Evolutionary conservation across 768 basidiomycete genomes (phyloP).

Genomic region (Boletus sp.): DNA sequence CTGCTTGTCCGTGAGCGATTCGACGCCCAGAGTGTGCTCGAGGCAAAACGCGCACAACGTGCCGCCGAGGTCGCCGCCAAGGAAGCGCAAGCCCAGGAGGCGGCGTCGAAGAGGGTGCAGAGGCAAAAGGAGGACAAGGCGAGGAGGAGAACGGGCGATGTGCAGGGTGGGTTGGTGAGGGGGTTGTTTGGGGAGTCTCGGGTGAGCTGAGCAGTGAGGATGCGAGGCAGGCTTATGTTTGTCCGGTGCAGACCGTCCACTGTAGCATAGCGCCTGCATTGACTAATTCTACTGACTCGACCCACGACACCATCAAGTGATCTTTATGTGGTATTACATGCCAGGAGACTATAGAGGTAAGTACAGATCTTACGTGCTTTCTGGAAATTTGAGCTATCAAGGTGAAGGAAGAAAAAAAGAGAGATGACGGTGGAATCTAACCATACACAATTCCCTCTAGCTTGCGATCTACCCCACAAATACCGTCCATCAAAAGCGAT

Average conservation of each 20-base stretch:
- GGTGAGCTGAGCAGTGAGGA: background rate
- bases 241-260: background rate
- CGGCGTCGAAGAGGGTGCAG: slow-evolving; percentile 3
- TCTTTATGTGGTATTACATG: too few relatives aligned
- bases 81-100: slow-evolving; percentile 9
- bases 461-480: too few relatives aligned
- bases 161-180: slow-evolving; percentile 11
- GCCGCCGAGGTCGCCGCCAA: slow-evolving; percentile 20
- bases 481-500: too few relatives aligned
- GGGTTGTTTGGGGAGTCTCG: slow-evolving; percentile 18
- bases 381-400: too few relatives aligned
- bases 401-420: too few relatives aligned
- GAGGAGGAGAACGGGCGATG: background rate
- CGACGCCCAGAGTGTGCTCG: slow-evolving; percentile 19
- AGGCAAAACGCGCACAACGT: slow-evolving; percentile 17
- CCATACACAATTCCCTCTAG: too few relatives aligned
- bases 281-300: background rate
- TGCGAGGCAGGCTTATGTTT: background rate
- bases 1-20: slow-evolving; percentile 34
- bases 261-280: background rate
- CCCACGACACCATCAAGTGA: too few relatives aligned
- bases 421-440: too few relatives aligned
- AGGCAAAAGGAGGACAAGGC: slow-evolving; percentile 6
- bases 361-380: too few relatives aligned
- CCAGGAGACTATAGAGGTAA: too few relatives aligned